phyloP scores from a whole-genome alignment of 352 stramenopile genomes.

The Pythium pyrilobum region DNA sequence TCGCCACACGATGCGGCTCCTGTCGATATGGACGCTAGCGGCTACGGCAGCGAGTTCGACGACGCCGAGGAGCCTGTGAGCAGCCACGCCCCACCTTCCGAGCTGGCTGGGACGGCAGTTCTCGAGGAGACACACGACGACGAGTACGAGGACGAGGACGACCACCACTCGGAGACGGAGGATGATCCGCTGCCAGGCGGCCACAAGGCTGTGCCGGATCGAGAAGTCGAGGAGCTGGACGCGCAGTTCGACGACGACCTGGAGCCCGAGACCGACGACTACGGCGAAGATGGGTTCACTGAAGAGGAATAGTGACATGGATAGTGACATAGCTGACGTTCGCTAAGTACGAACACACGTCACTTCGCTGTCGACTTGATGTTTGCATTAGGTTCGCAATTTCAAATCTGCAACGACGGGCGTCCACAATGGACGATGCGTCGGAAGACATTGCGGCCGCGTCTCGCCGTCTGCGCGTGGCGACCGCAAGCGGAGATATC shows the following conservation, averaged over 20 bases:
- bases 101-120: neutral
- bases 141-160: conserved; percentile 36
- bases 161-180: conserved; percentile 25
- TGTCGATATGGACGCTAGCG: conserved; percentile 14
- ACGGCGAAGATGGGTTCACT: conserved; percentile 42
- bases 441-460: too few species aligned
- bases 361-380: too few species aligned
- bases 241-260: conserved; percentile 18
- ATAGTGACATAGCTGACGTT: neutral
- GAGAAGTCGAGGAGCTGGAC: neutral
- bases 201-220: neutral
- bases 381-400: too few species aligned
- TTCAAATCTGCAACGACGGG: too few species aligned
- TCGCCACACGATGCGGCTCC: neutral
- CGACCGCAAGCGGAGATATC: too few species aligned
- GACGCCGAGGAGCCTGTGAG: neutral
- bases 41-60: conserved; percentile 42
- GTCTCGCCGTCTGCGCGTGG: too few species aligned
- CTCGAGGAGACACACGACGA: conserved; percentile 3
- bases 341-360: conserved; percentile 7
- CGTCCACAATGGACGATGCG: too few species aligned
- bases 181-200: neutral
- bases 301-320: conserved; percentile 12
- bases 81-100: neutral
- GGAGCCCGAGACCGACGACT: conserved; percentile 1